A percentile compares a stretch with the other conserved stretches of the same genome.
These are phyloP conservation scores for Geotrichum phurueaensis DNA, from an alignment of 1,139 yeast genomes.

Conservation along the genomic window DNA sequence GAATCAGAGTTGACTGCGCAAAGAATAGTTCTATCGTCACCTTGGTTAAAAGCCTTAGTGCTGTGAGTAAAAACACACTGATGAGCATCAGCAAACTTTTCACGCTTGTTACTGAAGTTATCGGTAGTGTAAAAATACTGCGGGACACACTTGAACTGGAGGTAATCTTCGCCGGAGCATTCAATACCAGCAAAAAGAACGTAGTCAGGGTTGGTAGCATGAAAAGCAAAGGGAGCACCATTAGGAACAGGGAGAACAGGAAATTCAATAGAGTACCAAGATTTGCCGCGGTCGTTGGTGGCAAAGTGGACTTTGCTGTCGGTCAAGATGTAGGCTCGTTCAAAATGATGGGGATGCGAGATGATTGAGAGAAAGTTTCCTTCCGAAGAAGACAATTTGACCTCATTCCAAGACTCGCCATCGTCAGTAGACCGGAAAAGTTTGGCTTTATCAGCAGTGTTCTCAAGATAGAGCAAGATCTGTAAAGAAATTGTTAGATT, in stretches of 20 bases:
- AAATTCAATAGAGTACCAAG: conserved; percentile 47
- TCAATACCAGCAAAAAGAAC: conserved; percentile 39
- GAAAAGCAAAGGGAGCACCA: conserved; percentile 34
- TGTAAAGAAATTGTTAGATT: background rate
- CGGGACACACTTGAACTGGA: conserved; percentile 35
- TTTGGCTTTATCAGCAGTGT: conserved; percentile 13
- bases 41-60: conserved; percentile 38
- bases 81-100: conserved; percentile 31
- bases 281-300: conserved; percentile 52
- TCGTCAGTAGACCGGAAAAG: conserved; percentile 49
- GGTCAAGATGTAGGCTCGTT: conserved; percentile 49
- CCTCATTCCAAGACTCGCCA: conserved; percentile 49
- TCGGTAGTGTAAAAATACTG: conserved; percentile 48
- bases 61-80: conserved; percentile 51
- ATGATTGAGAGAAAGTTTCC: conserved; percentile 35
- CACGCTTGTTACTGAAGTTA: conserved; percentile 45
- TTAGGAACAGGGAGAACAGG: conserved; percentile 25
- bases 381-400: conserved; percentile 31
- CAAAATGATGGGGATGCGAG: conserved; percentile 43
- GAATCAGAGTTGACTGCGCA: conserved; percentile 46
- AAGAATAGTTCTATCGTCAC: conserved; percentile 43
- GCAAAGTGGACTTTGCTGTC: conserved; percentile 42
- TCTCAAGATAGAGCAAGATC: conserved; percentile 40
- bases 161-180: conserved; percentile 36
- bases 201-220: conserved; percentile 40